A percentile compares a stretch with the other conserved stretches of the same genome.
Conservation (phyloP, 129 eudicot genomes). For the Artemisia tridentata region DNA sequence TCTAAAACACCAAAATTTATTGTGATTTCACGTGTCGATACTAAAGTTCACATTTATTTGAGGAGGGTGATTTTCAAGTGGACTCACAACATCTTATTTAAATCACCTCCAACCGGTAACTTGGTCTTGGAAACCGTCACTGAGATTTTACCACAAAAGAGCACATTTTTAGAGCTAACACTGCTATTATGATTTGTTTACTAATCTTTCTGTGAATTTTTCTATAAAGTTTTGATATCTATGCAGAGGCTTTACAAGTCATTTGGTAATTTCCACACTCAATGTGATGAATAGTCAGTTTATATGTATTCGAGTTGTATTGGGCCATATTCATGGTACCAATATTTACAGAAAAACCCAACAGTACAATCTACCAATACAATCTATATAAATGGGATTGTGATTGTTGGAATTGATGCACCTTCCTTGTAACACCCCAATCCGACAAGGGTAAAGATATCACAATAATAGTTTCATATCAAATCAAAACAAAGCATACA, state of each 20-base stretch:
- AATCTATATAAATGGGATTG: too few species aligned
- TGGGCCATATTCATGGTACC: too few species aligned
- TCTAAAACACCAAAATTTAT: not conserved
- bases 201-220: not conserved
- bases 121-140: constrained; percentile 69
- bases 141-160: constrained; percentile 71
- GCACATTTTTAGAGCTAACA: constrained; percentile 79
- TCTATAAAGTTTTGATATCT: constrained; percentile 7
- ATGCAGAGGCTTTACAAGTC: constrained; percentile 93
- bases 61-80: constrained; percentile 65
- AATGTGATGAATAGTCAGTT: too few species aligned
- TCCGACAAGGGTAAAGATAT: too few species aligned
- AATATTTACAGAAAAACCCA: too few species aligned
- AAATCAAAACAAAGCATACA: too few species aligned
- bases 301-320: too few species aligned
- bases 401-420: too few species aligned
- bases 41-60: constrained; percentile 13
- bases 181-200: not conserved
- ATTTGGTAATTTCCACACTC: constrained; percentile 42
- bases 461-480: too few species aligned
- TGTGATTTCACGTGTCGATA: not conserved
- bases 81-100: constrained; percentile 65
- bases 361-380: too few species aligned
- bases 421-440: too few species aligned
- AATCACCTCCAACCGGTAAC: constrained; percentile 67